Conservation (phyloP, 2,329 filamentous ascomycete species). For the Stachybotrys elegans region DNA sequence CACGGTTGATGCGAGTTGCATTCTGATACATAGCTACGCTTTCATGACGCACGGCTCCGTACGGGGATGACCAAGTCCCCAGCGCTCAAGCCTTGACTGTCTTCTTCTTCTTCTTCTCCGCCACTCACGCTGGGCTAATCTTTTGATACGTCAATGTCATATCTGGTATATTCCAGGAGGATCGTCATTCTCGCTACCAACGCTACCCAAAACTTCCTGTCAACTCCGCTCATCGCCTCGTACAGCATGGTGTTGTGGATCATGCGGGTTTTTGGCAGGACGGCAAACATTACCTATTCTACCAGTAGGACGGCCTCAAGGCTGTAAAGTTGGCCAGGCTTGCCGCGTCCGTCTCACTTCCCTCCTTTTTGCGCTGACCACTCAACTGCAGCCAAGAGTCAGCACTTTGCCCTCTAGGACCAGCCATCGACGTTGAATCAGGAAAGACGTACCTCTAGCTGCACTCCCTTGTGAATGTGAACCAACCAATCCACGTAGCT, state of each 20-base stretch:
- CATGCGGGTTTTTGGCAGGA: too few relatives aligned
- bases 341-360: slow-evolving; percentile 42
- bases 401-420: slow-evolving; percentile 12
- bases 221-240: neutral
- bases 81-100: too few relatives aligned
- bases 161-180: too few relatives aligned
- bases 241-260: too few relatives aligned
- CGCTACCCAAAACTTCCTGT: neutral
- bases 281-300: too few relatives aligned
- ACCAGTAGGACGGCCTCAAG: slow-evolving; percentile 57
- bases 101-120: too few relatives aligned
- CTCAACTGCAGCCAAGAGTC: slow-evolving; percentile 43
- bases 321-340: slow-evolving; percentile 52
- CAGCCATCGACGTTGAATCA: neutral
- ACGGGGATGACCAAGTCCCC: too few relatives aligned
- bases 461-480: slow-evolving; percentile 87
- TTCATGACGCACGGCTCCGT: too few relatives aligned
- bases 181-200: neutral
- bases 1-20: too few relatives aligned
- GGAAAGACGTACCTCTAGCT: slow-evolving; percentile 65
- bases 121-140: too few relatives aligned
- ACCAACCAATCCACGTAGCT: slow-evolving; percentile 99
- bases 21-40: too few relatives aligned
- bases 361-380: slow-evolving; percentile 66
- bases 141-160: too few relatives aligned